phyloP scores from a whole-genome alignment of 371 early-diverging fungal species.

The Vairimorpha necatrix region DNA sequence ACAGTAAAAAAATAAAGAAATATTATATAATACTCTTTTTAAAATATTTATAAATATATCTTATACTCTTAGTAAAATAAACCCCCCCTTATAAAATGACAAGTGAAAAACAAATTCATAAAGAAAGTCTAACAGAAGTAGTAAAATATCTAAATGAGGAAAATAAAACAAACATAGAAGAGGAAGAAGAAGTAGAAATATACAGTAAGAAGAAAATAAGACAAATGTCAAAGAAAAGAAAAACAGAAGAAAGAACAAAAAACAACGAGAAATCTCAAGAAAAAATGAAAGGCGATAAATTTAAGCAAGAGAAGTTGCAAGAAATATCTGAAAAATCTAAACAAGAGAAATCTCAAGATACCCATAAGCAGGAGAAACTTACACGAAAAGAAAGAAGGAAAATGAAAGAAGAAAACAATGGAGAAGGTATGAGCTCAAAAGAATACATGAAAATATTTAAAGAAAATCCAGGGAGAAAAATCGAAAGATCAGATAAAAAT shows the following conservation, averaged over 20 bases:
- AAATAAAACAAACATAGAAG: not conserved
- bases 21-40: not conserved
- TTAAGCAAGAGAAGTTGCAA: not conserved
- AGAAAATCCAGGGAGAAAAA: not conserved
- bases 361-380: not conserved
- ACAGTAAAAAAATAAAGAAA: not conserved
- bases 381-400: conserved; percentile 15
- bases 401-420: not conserved
- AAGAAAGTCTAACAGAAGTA: conserved; percentile 6
- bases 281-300: not conserved
- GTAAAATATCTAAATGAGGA: conserved; percentile 16
- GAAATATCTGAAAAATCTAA: not conserved
- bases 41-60: not conserved
- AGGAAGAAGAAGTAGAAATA: conserved; percentile 5
- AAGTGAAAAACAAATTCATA: conserved; percentile 10
- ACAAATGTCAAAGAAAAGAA: not conserved
- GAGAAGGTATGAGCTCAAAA: conserved; percentile 9
- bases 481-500: not conserved
- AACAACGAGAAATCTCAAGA: not conserved
- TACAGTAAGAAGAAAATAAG: conserved; percentile 25
- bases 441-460: conserved; percentile 9
- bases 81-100: too few relatives aligned
- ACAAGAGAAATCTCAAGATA: not conserved
- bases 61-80: too few relatives aligned
- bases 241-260: not conserved